Evolutionary conservation across 129 eudicot genomes (phyloP).

Genomic region (Logfia minima): DNA sequence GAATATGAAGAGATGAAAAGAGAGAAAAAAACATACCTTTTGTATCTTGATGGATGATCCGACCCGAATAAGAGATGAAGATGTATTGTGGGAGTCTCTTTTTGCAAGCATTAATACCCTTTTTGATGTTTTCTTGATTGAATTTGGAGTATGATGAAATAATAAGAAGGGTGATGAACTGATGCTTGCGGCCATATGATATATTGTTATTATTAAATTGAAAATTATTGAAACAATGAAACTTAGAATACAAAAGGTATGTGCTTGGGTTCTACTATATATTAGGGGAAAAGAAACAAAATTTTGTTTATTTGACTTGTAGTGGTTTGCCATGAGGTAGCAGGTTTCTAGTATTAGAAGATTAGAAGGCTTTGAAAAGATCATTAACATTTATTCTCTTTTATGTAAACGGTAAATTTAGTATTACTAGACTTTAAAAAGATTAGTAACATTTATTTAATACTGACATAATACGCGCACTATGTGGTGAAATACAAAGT

Average conservation of each 20-base stretch:
- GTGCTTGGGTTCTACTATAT: constrained; percentile 22
- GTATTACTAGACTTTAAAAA: no score
- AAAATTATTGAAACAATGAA: constrained; percentile 10
- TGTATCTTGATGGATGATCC: constrained; percentile 45
- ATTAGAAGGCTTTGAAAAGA: not conserved
- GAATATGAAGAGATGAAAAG: not conserved
- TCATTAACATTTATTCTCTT: no score
- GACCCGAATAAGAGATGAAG: constrained; percentile 44
- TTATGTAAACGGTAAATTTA: no score
- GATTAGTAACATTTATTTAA: not conserved
- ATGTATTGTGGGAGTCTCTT: constrained; percentile 23
- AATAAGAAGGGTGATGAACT: constrained; percentile 30
- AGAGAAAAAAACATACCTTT: constrained; percentile 25
- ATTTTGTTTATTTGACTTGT: not conserved
- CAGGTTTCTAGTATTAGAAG: not conserved
- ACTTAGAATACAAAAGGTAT: constrained; percentile 22
- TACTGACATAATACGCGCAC: no score
- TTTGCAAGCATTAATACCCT: constrained; percentile 39
- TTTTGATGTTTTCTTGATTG: constrained; percentile 37
- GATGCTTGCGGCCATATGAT: constrained; percentile 31
- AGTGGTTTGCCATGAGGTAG: not conserved
- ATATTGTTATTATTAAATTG: not conserved
- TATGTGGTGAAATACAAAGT: no score
- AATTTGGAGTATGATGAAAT: constrained; percentile 22
- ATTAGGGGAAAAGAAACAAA: no score